Evolutionary conservation across 805 yeast species (phyloP), one percentile per base, ranked within the genome.

Genomic region (Metschnikowia peoriensis): DNA sequence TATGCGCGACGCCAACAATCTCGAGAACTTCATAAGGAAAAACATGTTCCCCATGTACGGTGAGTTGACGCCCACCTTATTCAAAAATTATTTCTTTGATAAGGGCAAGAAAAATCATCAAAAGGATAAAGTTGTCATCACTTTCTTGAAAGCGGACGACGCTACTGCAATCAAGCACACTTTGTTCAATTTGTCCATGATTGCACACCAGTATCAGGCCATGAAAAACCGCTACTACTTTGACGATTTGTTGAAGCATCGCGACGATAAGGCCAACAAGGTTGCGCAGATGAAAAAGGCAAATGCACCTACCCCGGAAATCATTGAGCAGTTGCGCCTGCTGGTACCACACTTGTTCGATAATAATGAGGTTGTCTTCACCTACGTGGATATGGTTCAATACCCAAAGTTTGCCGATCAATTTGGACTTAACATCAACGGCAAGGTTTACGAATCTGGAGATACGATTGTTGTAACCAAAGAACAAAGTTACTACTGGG

Each of bases 391-490:
- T 61, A 57, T 82, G 16, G 63, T 75, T 1, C 68, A 72, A 16
- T 61, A 70, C 41, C 61, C 63, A 1, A 57, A 66, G 4, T 58
- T 75, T 10, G 63, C 75, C 6, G 43, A 59, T 2, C 41, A 55
- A 12, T 44, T 50, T 9, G 75, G 72, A 2, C 77, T 83, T 80
- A 68, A 70, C 12, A 63, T 71, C 32, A 63, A 72, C 39, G 56
- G 66, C 1, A 59, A 63, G n/a, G 50, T 61, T 0, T 76, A 70
- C 55, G 54, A 65, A 9, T 63, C 69, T 2, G 93, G 92, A 6
- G 89, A 86, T 63, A 71, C 81, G 0, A 61, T 88, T 1, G 65
- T 88, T 2, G 67, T 85, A 2, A 69, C 75, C 34, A 76, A 76
- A 56, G 76, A 79, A 70, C 64, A 72, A 66, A 55, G 56, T 52